Conservation (phyloP, 1,284 basidiomycete species). For the Calocybe gambosa region DNA sequence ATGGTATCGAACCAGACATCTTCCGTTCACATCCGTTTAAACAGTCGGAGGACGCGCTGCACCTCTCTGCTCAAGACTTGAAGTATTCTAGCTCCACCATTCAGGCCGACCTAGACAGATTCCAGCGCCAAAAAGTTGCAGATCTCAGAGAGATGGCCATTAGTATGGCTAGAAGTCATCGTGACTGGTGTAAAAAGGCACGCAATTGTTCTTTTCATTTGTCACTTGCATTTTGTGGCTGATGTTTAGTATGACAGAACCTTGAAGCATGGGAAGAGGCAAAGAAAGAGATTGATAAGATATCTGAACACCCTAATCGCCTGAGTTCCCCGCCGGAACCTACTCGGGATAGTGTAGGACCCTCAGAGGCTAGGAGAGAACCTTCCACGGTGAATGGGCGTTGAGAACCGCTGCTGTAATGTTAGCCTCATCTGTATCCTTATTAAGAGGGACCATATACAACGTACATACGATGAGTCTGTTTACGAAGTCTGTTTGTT, state of each 20-base stretch:
- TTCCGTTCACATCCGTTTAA: slow-evolving; percentile 3
- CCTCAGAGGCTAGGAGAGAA: slow-evolving; percentile 44
- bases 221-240: slow-evolving; percentile 7
- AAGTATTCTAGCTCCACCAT: slow-evolving; percentile 96
- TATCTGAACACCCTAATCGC: slow-evolving; percentile 84
- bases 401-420: slow-evolving; percentile 15
- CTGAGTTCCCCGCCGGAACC: slow-evolving; percentile 35
- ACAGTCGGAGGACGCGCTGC: slow-evolving; percentile 88
- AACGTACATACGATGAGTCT: neutral
- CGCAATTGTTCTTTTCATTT: slow-evolving; percentile 16
- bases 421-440: slow-evolving; percentile 11
- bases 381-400: slow-evolving; percentile 52
- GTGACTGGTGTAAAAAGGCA: slow-evolving; percentile 94
- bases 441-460: slow-evolving; percentile 6
- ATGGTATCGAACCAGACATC: neutral
- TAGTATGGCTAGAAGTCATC: slow-evolving; percentile 83
- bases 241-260: slow-evolving; percentile 51
- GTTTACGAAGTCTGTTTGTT: neutral
- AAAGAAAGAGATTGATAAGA: slow-evolving; percentile 83
- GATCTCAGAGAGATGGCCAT: slow-evolving; percentile 92
- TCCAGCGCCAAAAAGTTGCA: slow-evolving; percentile 97
- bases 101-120: slow-evolving; percentile 95
- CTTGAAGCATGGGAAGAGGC: slow-evolving; percentile 96
- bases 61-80: slow-evolving; percentile 85
- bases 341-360: slow-evolving; percentile 22